Percentiles rank a stretch among this genome's conserved stretches.
These are phyloP conservation scores for Alternaria solani DNA, from an alignment of 2,329 filamentous ascomycete species.

Conservation along the genomic window DNA sequence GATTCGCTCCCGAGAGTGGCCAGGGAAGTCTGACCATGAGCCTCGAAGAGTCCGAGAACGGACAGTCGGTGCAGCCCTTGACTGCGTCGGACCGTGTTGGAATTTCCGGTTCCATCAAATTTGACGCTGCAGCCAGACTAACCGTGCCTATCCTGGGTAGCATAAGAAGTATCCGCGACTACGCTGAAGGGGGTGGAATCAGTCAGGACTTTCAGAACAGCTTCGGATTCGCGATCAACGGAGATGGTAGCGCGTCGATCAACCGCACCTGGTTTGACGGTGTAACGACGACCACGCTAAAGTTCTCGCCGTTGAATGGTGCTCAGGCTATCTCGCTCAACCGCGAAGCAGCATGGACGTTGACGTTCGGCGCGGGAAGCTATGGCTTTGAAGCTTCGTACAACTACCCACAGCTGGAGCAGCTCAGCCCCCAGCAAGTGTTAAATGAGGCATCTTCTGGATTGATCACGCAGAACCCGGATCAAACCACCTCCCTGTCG, in stretches of 20 bases:
- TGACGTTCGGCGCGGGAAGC: slow-evolving; percentile 61
- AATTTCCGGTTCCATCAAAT: slow-evolving; percentile 61
- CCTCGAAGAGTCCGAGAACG: slow-evolving; percentile 58
- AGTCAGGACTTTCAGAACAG: slow-evolving; percentile 64
- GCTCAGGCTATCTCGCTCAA: slow-evolving; percentile 27
- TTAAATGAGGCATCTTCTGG: slow-evolving; percentile 58
- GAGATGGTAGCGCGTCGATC: slow-evolving; percentile 58
- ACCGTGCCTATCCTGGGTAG: slow-evolving; percentile 67
- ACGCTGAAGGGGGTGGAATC: slow-evolving; percentile 65
- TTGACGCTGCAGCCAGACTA: slow-evolving; percentile 66
- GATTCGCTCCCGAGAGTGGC: slow-evolving; percentile 64
- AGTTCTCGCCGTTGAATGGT: slow-evolving; percentile 49
- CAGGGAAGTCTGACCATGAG: slow-evolving; percentile 63
- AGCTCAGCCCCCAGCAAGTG: slow-evolving; percentile 60
- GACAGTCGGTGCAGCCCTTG: slow-evolving; percentile 59
- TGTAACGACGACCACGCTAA: slow-evolving; percentile 63
- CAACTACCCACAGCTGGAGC: slow-evolving; percentile 69
- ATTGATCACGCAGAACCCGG: slow-evolving; percentile 57
- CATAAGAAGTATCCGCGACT: slow-evolving; percentile 69
- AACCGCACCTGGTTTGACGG: slow-evolving; percentile 69
- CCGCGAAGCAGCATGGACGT: slow-evolving; percentile 46
- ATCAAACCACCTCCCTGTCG: slow-evolving; percentile 62
- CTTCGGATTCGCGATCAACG: slow-evolving; percentile 53
- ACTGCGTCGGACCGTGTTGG: slow-evolving; percentile 58
- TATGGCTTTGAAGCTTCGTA: slow-evolving; percentile 68